These are phyloP conservation scores for Monosporascus sp. DNA, from an alignment of 2,329 filamentous ascomycete species.

Conservation along the genomic window DNA sequence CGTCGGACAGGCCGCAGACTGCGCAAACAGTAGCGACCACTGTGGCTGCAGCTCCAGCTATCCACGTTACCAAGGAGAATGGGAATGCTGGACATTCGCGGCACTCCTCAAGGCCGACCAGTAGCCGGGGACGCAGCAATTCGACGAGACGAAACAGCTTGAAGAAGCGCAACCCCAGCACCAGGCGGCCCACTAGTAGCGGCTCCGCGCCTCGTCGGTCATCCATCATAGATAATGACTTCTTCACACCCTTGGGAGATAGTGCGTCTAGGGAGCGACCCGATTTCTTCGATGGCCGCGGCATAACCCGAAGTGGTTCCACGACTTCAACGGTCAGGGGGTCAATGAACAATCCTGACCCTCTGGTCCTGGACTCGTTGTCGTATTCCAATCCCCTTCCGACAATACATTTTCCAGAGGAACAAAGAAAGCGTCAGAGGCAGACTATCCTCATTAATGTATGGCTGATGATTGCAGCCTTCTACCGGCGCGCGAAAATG, in stretches of 20 bases:
- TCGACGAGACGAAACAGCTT: constrained; percentile 47
- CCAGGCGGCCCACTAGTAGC: constrained; percentile 39
- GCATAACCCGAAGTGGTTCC: constrained; percentile 41
- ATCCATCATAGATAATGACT: constrained; percentile 44
- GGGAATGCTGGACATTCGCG: constrained; percentile 35
- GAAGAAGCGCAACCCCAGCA: constrained; percentile 48
- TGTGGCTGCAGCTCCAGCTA: constrained; percentile 61
- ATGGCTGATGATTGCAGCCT: constrained; percentile 84
- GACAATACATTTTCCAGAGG: constrained; percentile 49
- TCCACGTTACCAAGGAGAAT: constrained; percentile 70
- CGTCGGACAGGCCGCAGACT: constrained; percentile 36
- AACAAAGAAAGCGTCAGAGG: constrained; percentile 46
- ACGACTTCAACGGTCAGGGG: constrained; percentile 37
- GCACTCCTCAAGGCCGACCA: constrained; percentile 30
- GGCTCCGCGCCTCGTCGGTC: constrained; percentile 34
- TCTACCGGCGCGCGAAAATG: constrained; percentile 79
- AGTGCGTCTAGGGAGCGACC: constrained; percentile 27
- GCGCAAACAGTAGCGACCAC: constrained; percentile 38
- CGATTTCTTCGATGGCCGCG: constrained; percentile 42
- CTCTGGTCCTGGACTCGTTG: constrained; percentile 36
- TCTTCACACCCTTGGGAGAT: constrained; percentile 45
- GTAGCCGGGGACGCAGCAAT: constrained; percentile 40
- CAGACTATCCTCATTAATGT: constrained; percentile 63
- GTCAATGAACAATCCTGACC: constrained; percentile 35
- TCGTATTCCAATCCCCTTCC: constrained; percentile 45